These are phyloP conservation scores for Talaromyces nanjingensis DNA, from an alignment of 495 filamentous ascomycete genomes.

Conservation along the genomic window DNA sequence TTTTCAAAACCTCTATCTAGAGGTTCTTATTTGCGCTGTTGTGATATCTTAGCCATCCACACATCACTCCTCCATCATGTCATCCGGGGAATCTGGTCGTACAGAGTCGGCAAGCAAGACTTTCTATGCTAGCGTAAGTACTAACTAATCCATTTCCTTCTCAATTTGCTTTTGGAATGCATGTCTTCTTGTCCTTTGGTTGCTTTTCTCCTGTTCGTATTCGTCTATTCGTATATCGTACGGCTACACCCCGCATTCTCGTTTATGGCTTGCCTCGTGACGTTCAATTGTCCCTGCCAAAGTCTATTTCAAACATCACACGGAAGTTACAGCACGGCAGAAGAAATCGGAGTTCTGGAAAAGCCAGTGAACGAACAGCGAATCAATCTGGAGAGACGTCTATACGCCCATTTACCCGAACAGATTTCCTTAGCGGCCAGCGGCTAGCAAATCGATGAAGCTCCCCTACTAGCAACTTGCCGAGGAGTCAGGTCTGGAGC, in stretches of 20 bases:
- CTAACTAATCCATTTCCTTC: constrained; percentile 6
- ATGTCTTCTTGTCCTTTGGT: constrained; percentile 1
- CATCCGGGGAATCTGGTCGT: constrained; percentile 13
- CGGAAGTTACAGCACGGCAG: not conserved
- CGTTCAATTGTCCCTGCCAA: not conserved
- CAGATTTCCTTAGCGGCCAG: not conserved
- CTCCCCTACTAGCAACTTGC: not conserved
- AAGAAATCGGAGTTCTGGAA: not conserved
- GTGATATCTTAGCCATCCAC: not conserved
- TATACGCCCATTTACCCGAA: not conserved
- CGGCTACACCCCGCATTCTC: not conserved
- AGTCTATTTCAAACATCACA: not conserved
- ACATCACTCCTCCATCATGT: constrained; percentile 8
- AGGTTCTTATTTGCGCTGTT: not conserved
- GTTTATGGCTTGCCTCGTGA: not conserved
- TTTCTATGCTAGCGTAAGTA: constrained; percentile 30
- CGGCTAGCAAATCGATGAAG: not conserved
- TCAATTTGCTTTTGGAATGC: not conserved
- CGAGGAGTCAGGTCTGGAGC: not conserved
- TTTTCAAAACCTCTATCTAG: not conserved
- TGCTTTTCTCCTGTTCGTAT: not conserved
- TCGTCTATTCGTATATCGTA: not conserved
- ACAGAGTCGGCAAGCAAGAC: constrained; percentile 21
- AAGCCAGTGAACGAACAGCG: not conserved
- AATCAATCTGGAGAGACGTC: not conserved